These are phyloP conservation scores for Leishmania lainsoni DNA, from an alignment of 208 protist genomes.

Conservation along the genomic window DNA sequence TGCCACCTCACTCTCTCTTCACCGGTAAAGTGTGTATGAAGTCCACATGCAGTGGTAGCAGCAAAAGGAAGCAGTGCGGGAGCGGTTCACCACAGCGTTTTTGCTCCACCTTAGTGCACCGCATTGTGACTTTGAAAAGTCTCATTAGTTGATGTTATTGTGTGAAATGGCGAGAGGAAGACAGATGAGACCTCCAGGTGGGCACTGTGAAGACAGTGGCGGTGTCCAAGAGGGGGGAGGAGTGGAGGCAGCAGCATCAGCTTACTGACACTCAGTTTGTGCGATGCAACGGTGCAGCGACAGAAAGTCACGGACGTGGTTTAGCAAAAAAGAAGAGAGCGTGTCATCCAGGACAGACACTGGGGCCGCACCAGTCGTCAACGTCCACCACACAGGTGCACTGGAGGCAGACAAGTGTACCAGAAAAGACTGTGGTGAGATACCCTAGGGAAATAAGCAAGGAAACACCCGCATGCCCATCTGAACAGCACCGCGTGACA, in stretches of 20 bases:
- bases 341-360: neutral
- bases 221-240: neutral
- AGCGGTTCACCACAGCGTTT: neutral
- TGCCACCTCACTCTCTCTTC: neutral
- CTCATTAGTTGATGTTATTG: neutral
- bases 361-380: neutral
- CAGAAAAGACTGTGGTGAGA: neutral
- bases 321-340: neutral
- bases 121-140: neutral
- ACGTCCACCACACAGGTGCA: neutral
- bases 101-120: neutral
- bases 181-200: neutral
- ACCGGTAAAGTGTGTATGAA: neutral
- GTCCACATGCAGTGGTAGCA: neutral
- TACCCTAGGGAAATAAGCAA: neutral
- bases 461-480: conserved; percentile 76
- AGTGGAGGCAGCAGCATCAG: neutral
- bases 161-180: neutral
- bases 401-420: neutral
- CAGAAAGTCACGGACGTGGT: neutral
- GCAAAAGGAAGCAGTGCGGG: neutral
- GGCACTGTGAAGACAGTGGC: neutral
- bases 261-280: neutral
- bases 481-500: conserved; percentile 58
- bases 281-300: neutral